Percentiles rank a stretch among this genome's conserved stretches.
Evolutionary conservation across 1,284 basidiomycete species (phyloP).

Genomic region (Ustilago xerochloae): DNA sequence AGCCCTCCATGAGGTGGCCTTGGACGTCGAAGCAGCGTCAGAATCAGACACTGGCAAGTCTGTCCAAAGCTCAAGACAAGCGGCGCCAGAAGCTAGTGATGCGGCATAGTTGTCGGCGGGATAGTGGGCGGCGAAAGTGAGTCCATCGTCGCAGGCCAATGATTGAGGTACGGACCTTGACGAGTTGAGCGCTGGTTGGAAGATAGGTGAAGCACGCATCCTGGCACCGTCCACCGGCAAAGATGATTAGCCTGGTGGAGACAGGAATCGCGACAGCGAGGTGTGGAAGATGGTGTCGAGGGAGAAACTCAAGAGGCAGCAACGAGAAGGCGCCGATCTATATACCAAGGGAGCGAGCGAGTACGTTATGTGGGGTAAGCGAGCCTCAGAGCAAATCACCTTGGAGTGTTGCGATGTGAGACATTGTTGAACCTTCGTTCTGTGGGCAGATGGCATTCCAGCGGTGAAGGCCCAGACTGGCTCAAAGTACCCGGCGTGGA

Average conservation of each 20-base stretch:
- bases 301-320: neutral
- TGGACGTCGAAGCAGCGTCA: constrained; percentile 11
- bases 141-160: constrained; percentile 11
- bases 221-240: neutral
- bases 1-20: constrained; percentile 22
- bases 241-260: neutral
- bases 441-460: too few relatives aligned
- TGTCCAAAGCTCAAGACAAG: constrained; percentile 40
- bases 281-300: neutral
- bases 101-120: constrained; percentile 25
- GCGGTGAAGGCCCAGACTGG: too few relatives aligned
- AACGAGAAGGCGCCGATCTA: neutral
- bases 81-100: constrained; percentile 22
- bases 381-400: neutral
- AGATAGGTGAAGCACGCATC: constrained; percentile 30
- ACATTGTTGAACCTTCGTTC: neutral
- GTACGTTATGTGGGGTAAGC: constrained; percentile 2
- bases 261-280: neutral
- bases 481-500: too few relatives aligned
- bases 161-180: constrained; percentile 4
- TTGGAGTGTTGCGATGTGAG: neutral
- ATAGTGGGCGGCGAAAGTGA: constrained; percentile 31
- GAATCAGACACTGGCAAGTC: constrained; percentile 16
- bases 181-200: constrained; percentile 29
- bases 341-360: neutral